These are phyloP conservation scores for Beauveria asiatica DNA, from an alignment of 2,329 filamentous ascomycete genomes.

Conservation along the genomic window DNA sequence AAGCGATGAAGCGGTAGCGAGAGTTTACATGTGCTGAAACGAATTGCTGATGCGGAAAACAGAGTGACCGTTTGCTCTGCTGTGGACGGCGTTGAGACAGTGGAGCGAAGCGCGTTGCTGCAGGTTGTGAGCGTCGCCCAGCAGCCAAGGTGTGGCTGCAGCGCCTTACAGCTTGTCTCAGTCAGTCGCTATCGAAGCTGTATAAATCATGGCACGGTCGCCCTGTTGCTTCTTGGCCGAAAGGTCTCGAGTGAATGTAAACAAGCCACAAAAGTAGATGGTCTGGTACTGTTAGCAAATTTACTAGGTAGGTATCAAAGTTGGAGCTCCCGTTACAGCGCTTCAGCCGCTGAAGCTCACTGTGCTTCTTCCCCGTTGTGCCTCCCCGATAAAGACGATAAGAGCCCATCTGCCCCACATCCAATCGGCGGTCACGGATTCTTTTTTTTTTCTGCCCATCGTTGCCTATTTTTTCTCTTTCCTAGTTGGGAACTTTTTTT, in stretches of 20 bases:
- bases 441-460: slow-evolving; percentile 2
- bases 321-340: background rate
- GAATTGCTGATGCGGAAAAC: background rate
- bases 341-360: background rate
- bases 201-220: no score
- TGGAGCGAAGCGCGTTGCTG: background rate
- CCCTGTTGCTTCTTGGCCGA: background rate
- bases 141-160: background rate
- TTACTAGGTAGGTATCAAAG: no score
- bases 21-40: background rate
- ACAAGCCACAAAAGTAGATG: no score
- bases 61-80: background rate
- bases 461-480: background rate
- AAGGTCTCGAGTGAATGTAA: no score
- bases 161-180: background rate
- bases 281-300: no score
- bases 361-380: no score
- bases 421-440: slow-evolving; percentile 4
- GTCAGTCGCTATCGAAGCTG: no score
- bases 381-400: background rate
- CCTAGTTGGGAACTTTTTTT: background rate
- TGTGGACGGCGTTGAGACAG: background rate
- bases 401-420: slow-evolving; percentile 1
- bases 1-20: background rate
- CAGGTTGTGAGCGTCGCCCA: background rate